Conservation (phyloP, 2,329 filamentous ascomycete genomes). For the Lachnellula suecica region DNA sequence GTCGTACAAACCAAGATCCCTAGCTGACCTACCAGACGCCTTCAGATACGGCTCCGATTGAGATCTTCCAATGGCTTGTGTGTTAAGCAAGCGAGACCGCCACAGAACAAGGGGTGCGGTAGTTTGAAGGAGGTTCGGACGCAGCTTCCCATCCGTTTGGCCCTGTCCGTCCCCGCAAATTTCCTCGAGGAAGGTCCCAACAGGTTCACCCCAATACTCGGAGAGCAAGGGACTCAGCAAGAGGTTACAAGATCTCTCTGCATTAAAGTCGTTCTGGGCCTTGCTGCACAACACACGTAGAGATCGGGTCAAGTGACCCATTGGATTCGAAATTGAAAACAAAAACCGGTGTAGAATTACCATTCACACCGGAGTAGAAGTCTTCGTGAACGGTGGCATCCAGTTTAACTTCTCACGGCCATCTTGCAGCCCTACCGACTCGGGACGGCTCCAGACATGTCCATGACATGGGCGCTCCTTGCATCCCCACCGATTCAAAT, state of each 20-base stretch:
- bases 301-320: background rate
- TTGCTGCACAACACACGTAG: background rate
- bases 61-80: conserved; percentile 2
- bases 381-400: background rate
- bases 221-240: background rate
- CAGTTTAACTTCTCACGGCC: background rate
- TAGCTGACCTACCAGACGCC: conserved; percentile 11
- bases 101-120: background rate
- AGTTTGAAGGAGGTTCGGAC: background rate
- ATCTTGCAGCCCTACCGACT: background rate
- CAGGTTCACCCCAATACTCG: background rate
- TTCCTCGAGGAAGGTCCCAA: background rate
- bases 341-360: background rate
- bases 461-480: background rate
- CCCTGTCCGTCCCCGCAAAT: background rate
- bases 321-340: background rate
- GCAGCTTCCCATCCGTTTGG: conserved; percentile 1
- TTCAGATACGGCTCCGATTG: conserved; percentile 4
- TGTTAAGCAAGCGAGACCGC: background rate
- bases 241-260: background rate
- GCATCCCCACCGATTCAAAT: background rate
- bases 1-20: conserved; percentile 7
- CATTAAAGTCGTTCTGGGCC: background rate
- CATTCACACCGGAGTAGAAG: background rate
- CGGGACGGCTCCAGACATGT: background rate